Base-by-base conservation (phyloP, 257 asterid species). In the Agastache rugosa region DNA sequence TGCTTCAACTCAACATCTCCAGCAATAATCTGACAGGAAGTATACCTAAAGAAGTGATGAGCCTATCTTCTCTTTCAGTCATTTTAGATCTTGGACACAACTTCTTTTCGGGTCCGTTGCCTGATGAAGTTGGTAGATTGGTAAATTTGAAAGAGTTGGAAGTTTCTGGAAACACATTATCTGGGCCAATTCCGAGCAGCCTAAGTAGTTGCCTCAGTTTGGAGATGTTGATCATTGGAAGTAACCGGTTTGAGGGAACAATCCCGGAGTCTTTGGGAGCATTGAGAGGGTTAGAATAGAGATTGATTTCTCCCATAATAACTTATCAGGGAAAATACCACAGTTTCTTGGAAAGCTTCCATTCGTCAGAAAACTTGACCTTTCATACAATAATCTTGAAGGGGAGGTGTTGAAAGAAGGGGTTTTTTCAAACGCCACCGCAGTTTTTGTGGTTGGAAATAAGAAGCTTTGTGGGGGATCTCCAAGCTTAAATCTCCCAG, bases 11-110 rank as follows among this genome's bases (percentile, higher is more conserved):
- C 41, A 70, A 70, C 34, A 1, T 69, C 2, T 69, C 74, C 5
- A 69, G 54, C 37, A 69, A 69, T 19, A 11, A 69, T 54, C 63
- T 68, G 6, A 31, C 50, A 4, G 74, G 48, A n/a, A 17, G 6
- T 0, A 37, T 70, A 35, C 65, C 75, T 3, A 37, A 20, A 20
- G 29, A 54, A 45, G 25, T 70, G 9, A 20, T 70, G 66, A 54
- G n/a, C 16, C 66, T 70, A 56, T 54, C 75, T 20, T 70, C 75
- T 37, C 75, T 70, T 55, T 70, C 75, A 22, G 1, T n/a, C 6
- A 0, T 35, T 34, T 54, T 69, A 19, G 11, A 29, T 22, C 48
- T 69, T 1, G 50, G 37, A 0, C 51, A 4, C 1, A 69, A 69
- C 47, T 69, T 20, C 5, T 53, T 69, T 5, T 69, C 74, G 0